Evolutionary conservation across 352 stramenopile species (phyloP).

Genomic region (Blastocystis sp.): DNA sequence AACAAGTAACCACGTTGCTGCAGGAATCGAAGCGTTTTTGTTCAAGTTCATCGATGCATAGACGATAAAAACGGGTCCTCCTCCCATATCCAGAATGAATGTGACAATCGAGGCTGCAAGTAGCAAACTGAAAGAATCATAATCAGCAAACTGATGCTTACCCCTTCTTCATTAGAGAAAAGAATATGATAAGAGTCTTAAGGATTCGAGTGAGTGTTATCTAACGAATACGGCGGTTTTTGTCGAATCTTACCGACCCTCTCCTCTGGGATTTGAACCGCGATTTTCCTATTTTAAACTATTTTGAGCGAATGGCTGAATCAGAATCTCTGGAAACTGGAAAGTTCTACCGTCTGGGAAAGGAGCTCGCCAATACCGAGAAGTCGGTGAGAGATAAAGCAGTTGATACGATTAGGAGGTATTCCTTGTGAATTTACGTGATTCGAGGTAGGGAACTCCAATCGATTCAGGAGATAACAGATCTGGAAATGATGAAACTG

Average conservation of each 20-base stretch:
- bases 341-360: constrained; percentile 56
- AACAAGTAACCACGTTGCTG: constrained; percentile 51
- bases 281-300: background rate
- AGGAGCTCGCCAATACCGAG: constrained; percentile 66
- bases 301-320: constrained; percentile 35
- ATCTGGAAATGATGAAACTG: constrained; percentile 80
- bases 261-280: background rate
- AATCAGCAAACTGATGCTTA: background rate
- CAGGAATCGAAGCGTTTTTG: background rate
- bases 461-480: constrained; percentile 69
- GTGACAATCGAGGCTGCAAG: constrained; percentile 4
- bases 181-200: background rate
- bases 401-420: constrained; percentile 67
- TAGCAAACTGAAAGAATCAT: constrained; percentile 24
- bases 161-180: constrained; percentile 22
- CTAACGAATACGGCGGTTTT: background rate
- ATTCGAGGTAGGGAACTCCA: constrained; percentile 21
- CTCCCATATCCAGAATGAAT: constrained; percentile 47
- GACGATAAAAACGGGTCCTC: constrained; percentile 46
- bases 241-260: background rate
- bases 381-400: constrained; percentile 68
- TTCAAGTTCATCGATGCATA: constrained; percentile 41
- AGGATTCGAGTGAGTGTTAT: background rate
- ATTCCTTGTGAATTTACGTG: background rate
- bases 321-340: background rate